Evolutionary conservation across 1,284 basidiomycete genomes (phyloP).

Genomic region (Boletus hoseneyae): DNA sequence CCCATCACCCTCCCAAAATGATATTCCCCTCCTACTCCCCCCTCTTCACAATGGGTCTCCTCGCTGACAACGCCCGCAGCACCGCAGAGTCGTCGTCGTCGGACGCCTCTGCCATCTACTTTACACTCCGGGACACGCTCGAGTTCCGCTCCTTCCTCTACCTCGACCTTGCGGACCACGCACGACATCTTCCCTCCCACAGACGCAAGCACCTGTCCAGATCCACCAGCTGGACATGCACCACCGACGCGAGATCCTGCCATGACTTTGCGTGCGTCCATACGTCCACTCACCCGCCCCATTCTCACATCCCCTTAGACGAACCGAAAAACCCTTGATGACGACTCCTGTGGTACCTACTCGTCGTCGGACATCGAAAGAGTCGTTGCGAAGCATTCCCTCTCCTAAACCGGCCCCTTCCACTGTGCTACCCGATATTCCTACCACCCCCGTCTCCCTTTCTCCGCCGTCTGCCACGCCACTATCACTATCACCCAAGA

Average conservation of each 20-base stretch:
- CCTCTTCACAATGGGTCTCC: constrained; percentile 28
- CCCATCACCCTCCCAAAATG: background rate
- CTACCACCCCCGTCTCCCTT: constrained; percentile 10
- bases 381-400: constrained; percentile 50
- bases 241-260: constrained; percentile 22
- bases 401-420: constrained; percentile 61
- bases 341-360: constrained; percentile 9
- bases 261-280: constrained; percentile 21
- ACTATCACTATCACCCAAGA: background rate
- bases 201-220: constrained; percentile 37
- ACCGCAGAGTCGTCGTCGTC: no score
- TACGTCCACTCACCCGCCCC: background rate
- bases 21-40: constrained; percentile 28
- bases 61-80: constrained; percentile 17
- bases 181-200: constrained; percentile 42
- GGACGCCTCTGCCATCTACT: constrained; percentile 41
- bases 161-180: constrained; percentile 58
- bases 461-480: constrained; percentile 1
- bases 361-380: constrained; percentile 38
- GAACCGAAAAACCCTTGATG: constrained; percentile 13
- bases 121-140: constrained; percentile 43
- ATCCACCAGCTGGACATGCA: constrained; percentile 28
- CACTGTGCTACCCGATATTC: constrained; percentile 36
- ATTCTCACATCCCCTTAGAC: constrained; percentile 17
- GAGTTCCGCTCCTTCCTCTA: constrained; percentile 55